A percentile compares a stretch with the other conserved stretches of the same genome.
Conservation (phyloP, 176 grass and related monocot species). For the Bonia amplexicaulis region DNA sequence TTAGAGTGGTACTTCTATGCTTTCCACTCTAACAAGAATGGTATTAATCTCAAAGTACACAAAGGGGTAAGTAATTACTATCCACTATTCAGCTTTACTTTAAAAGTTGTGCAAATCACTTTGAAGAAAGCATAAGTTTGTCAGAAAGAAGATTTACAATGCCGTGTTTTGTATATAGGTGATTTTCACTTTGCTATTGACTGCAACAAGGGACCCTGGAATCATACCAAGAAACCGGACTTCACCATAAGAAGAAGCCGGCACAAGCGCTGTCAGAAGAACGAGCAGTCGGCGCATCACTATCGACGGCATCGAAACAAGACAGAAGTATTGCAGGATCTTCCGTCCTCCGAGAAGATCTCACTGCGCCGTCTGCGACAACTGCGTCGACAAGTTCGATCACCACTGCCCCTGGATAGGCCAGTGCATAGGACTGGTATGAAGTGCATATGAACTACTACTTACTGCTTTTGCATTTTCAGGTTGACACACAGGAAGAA, state of each 20-base stretch:
- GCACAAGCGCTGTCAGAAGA: background rate
- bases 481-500: background rate
- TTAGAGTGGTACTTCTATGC: background rate
- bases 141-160: background rate
- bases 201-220: constrained; percentile 52
- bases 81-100: too few relatives aligned
- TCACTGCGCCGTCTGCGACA: constrained; percentile 66
- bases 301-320: constrained; percentile 32
- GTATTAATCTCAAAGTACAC: too few relatives aligned
- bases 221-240: constrained; percentile 43
- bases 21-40: too few relatives aligned
- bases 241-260: background rate
- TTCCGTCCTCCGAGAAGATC: constrained; percentile 47
- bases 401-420: constrained; percentile 68
- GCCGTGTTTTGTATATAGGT: constrained; percentile 17
- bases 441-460: background rate
- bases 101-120: too few relatives aligned
- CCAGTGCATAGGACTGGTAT: constrained; percentile 70
- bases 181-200: constrained; percentile 37
- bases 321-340: constrained; percentile 48
- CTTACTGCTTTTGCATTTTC: too few relatives aligned
- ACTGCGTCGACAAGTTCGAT: constrained; percentile 64
- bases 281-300: constrained; percentile 5
- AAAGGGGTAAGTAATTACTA: too few relatives aligned
- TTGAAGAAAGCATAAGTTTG: too few relatives aligned